phyloP scores from a whole-genome alignment of 2,329 filamentous ascomycete species.

The Epicoccum nigrum region DNA sequence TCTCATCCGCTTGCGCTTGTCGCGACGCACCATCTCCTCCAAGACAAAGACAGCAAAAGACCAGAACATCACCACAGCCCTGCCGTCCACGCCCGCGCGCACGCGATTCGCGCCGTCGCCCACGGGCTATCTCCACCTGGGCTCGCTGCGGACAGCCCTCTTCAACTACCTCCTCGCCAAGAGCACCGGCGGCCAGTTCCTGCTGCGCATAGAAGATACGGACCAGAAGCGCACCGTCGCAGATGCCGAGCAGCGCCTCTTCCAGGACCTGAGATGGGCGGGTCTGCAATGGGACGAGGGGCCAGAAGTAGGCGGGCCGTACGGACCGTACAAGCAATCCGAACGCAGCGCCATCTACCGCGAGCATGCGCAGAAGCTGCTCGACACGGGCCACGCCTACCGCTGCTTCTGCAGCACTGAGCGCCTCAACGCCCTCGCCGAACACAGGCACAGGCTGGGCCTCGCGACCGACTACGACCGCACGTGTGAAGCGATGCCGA shows the following conservation, averaged over 20 bases:
- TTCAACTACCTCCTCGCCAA: slow-evolving; percentile 94
- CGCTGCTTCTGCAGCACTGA: slow-evolving; percentile 88
- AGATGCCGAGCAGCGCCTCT: slow-evolving; percentile 78
- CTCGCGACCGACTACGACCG: slow-evolving; percentile 70
- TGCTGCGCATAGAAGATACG: slow-evolving; percentile 92
- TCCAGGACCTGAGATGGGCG: slow-evolving; percentile 84
- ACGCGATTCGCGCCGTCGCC: slow-evolving; percentile 95
- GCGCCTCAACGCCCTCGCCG: slow-evolving; percentile 70
- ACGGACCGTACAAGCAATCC: slow-evolving; percentile 88
- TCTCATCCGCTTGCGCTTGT: slow-evolving; percentile 33
- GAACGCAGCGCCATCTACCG: slow-evolving; percentile 77
- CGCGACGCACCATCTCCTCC: slow-evolving; percentile 18
- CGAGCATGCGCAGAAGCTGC: slow-evolving; percentile 70
- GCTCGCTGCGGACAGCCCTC: slow-evolving; percentile 89
- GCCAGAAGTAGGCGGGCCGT: slow-evolving; percentile 78
- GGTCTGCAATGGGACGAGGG: slow-evolving; percentile 94
- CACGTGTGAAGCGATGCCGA: slow-evolving; percentile 71
- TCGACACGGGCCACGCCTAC: slow-evolving; percentile 78
- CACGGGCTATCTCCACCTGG: slow-evolving; percentile 90
- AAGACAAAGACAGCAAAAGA: slow-evolving; percentile 14
- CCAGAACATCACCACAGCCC: slow-evolving; percentile 18
- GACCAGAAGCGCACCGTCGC: slow-evolving; percentile 84
- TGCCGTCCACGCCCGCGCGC: slow-evolving; percentile 52
- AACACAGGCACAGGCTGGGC: slow-evolving; percentile 65
- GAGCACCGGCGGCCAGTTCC: slow-evolving; percentile 85